These are phyloP conservation scores for Aureobasidium vineae DNA, from an alignment of 2,329 filamentous ascomycete genomes.

Conservation along the genomic window DNA sequence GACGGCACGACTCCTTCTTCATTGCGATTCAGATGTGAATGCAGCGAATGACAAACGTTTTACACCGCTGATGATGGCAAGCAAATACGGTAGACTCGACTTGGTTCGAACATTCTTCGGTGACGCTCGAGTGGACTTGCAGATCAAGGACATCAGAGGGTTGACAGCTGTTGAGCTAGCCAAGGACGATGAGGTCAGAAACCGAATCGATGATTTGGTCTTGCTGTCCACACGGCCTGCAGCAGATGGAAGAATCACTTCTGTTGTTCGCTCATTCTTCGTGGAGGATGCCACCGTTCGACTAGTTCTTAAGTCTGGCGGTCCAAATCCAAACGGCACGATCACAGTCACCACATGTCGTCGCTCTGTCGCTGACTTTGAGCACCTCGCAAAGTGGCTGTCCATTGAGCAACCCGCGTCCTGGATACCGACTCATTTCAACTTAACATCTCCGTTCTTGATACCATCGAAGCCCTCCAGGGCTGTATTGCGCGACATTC, in stretches of 20 bases:
- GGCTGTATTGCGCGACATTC: constrained; percentile 81
- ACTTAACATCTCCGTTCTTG: constrained; percentile 83
- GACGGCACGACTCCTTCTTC: constrained; percentile 69
- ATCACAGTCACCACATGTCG: constrained; percentile 95
- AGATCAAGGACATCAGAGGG: constrained; percentile 79
- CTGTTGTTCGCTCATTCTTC: constrained; percentile 92
- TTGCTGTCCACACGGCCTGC: constrained; percentile 72
- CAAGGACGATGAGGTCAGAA: constrained; percentile 96
- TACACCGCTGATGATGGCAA: constrained; percentile 95
- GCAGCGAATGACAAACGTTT: constrained; percentile 93
- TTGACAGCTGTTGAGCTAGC: constrained; percentile 93
- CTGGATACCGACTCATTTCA: constrained; percentile 79
- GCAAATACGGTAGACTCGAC: constrained; percentile 94
- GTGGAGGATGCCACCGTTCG: constrained; percentile 94
- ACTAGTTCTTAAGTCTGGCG: constrained; percentile 90
- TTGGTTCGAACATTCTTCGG: constrained; percentile 86
- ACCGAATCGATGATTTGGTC: constrained; percentile 91
- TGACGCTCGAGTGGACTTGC: constrained; percentile 82
- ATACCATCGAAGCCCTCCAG: constrained; percentile 89
- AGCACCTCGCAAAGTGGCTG: constrained; percentile 80
- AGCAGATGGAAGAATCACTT: constrained; percentile 78
- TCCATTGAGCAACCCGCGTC: constrained; percentile 90
- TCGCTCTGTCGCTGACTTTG: constrained; percentile 83
- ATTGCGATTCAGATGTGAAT: constrained; percentile 94
- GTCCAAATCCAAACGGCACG: constrained; percentile 73